These are phyloP conservation scores for Euptelea pleiosperma DNA, from an alignment of 164 flowering plant species.

Conservation along the genomic window DNA sequence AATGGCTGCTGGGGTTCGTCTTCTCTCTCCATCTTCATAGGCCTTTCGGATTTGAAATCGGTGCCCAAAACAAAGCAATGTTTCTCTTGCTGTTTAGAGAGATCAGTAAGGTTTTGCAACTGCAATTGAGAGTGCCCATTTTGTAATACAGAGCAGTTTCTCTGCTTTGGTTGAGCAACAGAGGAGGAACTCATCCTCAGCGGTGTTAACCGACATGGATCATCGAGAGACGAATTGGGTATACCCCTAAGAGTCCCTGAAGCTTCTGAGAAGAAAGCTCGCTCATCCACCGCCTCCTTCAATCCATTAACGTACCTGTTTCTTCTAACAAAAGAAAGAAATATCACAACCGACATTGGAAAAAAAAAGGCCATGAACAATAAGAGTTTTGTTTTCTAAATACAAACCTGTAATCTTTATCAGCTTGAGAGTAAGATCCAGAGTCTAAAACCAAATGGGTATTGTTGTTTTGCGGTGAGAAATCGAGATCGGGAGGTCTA, in stretches of 20 bases:
- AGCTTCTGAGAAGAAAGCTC: conserved; percentile 49
- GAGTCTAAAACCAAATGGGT: conserved; percentile 33
- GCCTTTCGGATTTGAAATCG: conserved; percentile 24
- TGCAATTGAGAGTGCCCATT: conserved; percentile 35
- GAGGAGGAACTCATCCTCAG: conserved; percentile 40
- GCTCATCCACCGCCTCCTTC: conserved; percentile 50
- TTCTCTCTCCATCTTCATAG: conserved; percentile 24
- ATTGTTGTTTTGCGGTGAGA: conserved; percentile 29
- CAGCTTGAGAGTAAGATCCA: conserved; percentile 28
- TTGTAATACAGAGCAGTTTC: conserved; percentile 29
- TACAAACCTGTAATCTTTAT: conserved; percentile 50
- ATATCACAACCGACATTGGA: not conserved
- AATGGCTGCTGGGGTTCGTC: conserved; percentile 47
- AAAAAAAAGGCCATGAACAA: not conserved
- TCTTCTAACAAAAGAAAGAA: conserved; percentile 11
- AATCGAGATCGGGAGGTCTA: conserved; percentile 25
- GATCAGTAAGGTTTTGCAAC: conserved; percentile 17
- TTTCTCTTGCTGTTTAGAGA: conserved; percentile 15
- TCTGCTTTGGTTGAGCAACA: conserved; percentile 29
- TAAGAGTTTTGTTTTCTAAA: no score
- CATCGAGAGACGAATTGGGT: conserved; percentile 40
- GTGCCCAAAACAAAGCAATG: conserved; percentile 30
- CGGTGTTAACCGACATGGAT: conserved; percentile 56
- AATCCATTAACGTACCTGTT: conserved; percentile 39
- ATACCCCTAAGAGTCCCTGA: conserved; percentile 42